Evolutionary conservation across 257 asterid species (phyloP), one percentile per base, ranked within the genome.

Genomic region (Solanum chiquidenum): DNA sequence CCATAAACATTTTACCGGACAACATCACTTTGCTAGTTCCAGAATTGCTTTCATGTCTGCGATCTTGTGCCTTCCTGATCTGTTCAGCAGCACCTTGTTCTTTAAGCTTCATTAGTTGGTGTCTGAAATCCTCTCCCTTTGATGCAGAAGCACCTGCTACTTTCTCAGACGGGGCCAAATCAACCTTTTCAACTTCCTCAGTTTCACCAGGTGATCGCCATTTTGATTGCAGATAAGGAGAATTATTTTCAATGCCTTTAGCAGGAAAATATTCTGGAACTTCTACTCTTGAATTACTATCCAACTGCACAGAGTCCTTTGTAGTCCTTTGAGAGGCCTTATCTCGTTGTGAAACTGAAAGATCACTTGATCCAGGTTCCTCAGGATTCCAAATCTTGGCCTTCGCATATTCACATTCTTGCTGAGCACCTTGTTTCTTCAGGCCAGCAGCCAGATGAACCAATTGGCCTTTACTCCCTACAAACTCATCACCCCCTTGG

Each of bases 81-180:
- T 86, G 91, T 84, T 91, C 94, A 88, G 92, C 83, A 52, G 86
- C 89, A 75, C 90, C 92, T 88, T 89, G 93, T 84, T 75, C 88
- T 88, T 85, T 88, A 52, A 89, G 88, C 90, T 90, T 93, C 91
- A 40, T 71, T 84, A 88, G 91, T 85, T 49, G 93, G 42, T 90
- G 86, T 86, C 92, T 95, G 87, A 95, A 89, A 89, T 92, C 94
- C 88, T 93, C 95, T 83, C 84, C 52, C 49, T 66, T 90, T 86
- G 90, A 82, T 74, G 91, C 88, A 83, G 92, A 89, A 89, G 88
- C 86, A 87, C 82, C 87, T 34, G 89, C 83, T 87, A 86, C 84
- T 86, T 85, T 93, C 89, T 88, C 91, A 23, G 88, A 44, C 29
- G 88, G 58, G 80, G 88, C 64, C 40, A 89, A 87, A 42, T 91